phyloP scores from a whole-genome alignment of 345 rosid species.

The Populus tremula region DNA sequence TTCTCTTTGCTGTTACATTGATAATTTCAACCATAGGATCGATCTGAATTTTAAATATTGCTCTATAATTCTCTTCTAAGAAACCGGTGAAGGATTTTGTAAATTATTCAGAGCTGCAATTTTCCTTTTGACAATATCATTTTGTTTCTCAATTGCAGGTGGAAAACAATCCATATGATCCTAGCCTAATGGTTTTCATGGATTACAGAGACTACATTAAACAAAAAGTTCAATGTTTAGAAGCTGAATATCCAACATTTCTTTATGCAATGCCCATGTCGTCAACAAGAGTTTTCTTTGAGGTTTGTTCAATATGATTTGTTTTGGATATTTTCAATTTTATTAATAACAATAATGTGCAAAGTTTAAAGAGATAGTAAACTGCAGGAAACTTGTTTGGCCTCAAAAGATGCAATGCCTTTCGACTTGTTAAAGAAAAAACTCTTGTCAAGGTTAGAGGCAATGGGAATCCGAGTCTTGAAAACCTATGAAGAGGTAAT shows the following conservation, averaged over 20 bases:
- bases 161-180: slow-evolving; percentile 92
- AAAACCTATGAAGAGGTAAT: slow-evolving; percentile 84
- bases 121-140: not conserved
- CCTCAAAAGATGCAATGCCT: slow-evolving; percentile 89
- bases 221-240: slow-evolving; percentile 48
- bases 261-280: slow-evolving; percentile 89
- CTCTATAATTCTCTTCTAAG: not conserved
- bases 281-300: slow-evolving; percentile 79
- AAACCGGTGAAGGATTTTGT: not conserved
- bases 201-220: slow-evolving; percentile 78
- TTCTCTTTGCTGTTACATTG: too few species aligned
- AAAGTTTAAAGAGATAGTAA: slow-evolving; percentile 17
- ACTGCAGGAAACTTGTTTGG: slow-evolving; percentile 92
- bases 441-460: slow-evolving; percentile 73
- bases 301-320: slow-evolving; percentile 44
- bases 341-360: slow-evolving; percentile 4
- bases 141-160: slow-evolving; percentile 49
- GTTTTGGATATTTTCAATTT: not conserved
- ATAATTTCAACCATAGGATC: too few species aligned
- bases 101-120: not conserved
- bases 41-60: not conserved
- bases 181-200: slow-evolving; percentile 95
- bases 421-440: slow-evolving; percentile 73
- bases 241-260: slow-evolving; percentile 80
- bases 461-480: slow-evolving; percentile 61